Base-by-base conservation (phyloP, 2,329 filamentous ascomycete species). In the Pseudogymnoascus sp. region DNA sequence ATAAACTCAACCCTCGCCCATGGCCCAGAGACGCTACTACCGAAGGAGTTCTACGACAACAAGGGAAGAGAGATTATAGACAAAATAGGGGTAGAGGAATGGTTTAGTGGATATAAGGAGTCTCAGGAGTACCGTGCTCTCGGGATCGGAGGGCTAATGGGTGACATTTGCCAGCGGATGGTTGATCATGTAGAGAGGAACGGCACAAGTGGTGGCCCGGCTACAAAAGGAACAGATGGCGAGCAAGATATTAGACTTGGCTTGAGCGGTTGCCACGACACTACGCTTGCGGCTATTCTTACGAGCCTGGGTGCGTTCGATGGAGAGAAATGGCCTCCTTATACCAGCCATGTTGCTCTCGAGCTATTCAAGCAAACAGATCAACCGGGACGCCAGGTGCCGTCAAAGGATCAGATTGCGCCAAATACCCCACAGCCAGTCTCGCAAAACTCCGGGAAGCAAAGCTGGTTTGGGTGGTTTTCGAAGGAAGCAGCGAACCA, bases 1-100 rank as follows among this genome's bases (percentile, higher is more conserved):
- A 82, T 97, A 70, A 97, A 97, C 71, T 85, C 90, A 6, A 96
- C 91, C 0, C 79, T 89, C 11, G 93, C 92, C 2, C 94, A 97
- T 71, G 90, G 90, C 0, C 83, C 88, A 0, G 82, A 82, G 9
- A 97, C 92, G 0, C 85, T 81, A 50, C 80, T 97, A 2, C 94
- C 94, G 0, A 78, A 80, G 8, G 89, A 91, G 64, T 97, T 99
- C 73, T 97, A 97, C 74, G 91, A 97, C 70, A 71, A 80, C 15
- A 87, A 86, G 69, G 84, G 82, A 3, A 80, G 84, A 58, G 78
- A 80, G 3, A 88, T 91, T 63, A 83, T 94, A 62, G 84, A 89
- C 62, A 78, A 79, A 36, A 85, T 97, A 62, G 85, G 82, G 28
- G 86, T 92, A 0, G 92, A 99, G 69, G 94, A 97, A 75, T 97